Evolutionary conservation across 352 stramenopile genomes (phyloP), one percentile per base, ranked within the genome.

Genomic region (Aphanomyces cochlioides): DNA sequence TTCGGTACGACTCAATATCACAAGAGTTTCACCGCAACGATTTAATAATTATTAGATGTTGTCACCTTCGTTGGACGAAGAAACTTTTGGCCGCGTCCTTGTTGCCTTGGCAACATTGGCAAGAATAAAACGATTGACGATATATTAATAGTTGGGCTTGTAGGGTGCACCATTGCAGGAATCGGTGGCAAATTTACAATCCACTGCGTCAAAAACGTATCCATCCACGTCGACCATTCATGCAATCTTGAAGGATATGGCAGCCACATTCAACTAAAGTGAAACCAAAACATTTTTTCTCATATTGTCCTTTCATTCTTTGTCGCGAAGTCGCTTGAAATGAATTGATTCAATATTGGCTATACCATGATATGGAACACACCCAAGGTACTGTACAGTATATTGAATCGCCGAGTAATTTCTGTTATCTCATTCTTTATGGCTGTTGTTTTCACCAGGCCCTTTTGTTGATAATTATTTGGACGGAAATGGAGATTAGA

Each of bases 1-100:
- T 8, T 21, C 40, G 43, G 48, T 48, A 66, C 47, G 38, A 12
- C 17, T 8, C 61, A 12, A n/a, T 65, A 10, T 28, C 34, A 50
- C 8, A 5, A 67, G 17, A 36, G 58, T 40, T 59, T 90, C 82
- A 66, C 83, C 90, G 50, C 68, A 80, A 19, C 79, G 79, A 7
- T 66, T 78, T 7, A 58, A 81, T 1, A 67, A 80, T 65, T 77
- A 83, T 19, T 69, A 90, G 28, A 60, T 91, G 21, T 86, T 85
- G 50, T 75, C 81, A 28, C 67, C 80, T 7, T 94, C 78, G 82
- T 81, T 17, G 80, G 82, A 83, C n/a, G 85, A 94, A 67, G 85
- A 94, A 65, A 80, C 84, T 5, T 79, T 93, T 57, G 73, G 92
- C 57, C 84, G 87, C 57, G 79, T 78, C 7, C 72, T 94, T 17